Evolutionary conservation across 768 basidiomycete genomes (phyloP), one percentile per base, ranked within the genome.

Genomic region (Jaapia argillacea): DNA sequence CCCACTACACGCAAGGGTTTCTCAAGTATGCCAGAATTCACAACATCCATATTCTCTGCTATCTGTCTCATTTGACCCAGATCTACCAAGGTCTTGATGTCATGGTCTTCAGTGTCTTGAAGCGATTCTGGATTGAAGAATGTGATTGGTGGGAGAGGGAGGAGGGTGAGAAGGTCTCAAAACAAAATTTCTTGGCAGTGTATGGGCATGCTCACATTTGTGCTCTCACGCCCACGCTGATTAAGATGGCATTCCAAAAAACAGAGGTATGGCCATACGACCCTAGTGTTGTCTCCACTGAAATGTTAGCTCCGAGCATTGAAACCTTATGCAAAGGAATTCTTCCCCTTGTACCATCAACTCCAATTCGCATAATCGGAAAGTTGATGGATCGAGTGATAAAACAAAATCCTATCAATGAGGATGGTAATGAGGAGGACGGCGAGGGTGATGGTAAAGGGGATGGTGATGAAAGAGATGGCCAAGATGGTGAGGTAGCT

Each of bases 1-100:
- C 66, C 0, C 71, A 74, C 43, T 66, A 61, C 44, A 64, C 60
- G 2, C 36, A 43, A 3, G 55, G 43, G 5, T 68, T 73, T 43
- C 62, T 75, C n/a, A 42, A 58, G 7, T 66, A 66, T 54, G 65
- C 67, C 0, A 40, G 49, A 2, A 37, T 50, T 0, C 43, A 70
- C 46, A 53, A 59, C 2, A 72, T 74, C 16, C 44, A 58, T 18
- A 50, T 74, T 4, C 47, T 73, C 0, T 68, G 65, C 46, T 73
- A 72, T 54, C 71, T 66, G 12, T 49, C 70, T 20, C 71, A 75
- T 48, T 44, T 51, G 4, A 72, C 66, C 0, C 73, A 75, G 46
- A 45, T 67, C 26, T 68, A 64, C 37, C 71, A 72, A 46, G 66
- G 64, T 1, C 61, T 70, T 20, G 68, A 72, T 48, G 58, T 72